A percentile compares a stretch with the other conserved stretches of the same genome.
Evolutionary conservation across 129 eudicot genomes (phyloP).

Genomic region (Deinandra increscens): DNA sequence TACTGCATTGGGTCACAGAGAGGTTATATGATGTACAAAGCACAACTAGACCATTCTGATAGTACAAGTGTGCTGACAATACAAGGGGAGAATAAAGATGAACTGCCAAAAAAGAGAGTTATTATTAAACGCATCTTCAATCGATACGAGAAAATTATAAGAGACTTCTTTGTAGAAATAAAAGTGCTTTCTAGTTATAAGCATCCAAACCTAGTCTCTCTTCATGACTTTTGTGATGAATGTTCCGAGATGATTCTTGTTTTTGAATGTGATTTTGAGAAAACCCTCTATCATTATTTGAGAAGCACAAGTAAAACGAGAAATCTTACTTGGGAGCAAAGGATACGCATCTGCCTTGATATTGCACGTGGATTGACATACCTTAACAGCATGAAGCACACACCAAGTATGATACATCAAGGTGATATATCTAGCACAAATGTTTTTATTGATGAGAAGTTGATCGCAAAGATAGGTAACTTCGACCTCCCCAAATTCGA

Average conservation of each 20-base stretch:
- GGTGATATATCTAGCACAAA: neutral
- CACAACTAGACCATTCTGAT: no score
- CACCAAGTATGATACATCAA: neutral
- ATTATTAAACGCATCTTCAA: neutral
- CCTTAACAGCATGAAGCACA: neutral
- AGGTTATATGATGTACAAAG: no score
- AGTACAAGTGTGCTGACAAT: no score
- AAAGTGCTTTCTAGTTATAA: neutral
- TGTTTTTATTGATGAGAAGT: neutral
- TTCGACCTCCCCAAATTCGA: neutral
- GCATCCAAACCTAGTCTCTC: neutral
- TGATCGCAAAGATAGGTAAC: neutral
- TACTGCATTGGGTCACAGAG: no score
- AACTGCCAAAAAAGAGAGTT: neutral
- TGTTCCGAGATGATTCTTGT: slow-evolving; percentile 1
- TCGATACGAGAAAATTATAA: neutral
- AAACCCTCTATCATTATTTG: neutral
- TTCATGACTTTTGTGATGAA: neutral
- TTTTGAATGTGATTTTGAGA: neutral
- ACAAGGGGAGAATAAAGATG: neutral
- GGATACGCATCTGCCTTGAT: neutral
- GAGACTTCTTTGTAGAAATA: neutral
- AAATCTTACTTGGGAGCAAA: neutral
- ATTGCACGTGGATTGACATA: neutral
- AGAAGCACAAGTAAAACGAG: neutral